Conservation (phyloP, 1,284 basidiomycete genomes). For the Trametes hirsuta region DNA sequence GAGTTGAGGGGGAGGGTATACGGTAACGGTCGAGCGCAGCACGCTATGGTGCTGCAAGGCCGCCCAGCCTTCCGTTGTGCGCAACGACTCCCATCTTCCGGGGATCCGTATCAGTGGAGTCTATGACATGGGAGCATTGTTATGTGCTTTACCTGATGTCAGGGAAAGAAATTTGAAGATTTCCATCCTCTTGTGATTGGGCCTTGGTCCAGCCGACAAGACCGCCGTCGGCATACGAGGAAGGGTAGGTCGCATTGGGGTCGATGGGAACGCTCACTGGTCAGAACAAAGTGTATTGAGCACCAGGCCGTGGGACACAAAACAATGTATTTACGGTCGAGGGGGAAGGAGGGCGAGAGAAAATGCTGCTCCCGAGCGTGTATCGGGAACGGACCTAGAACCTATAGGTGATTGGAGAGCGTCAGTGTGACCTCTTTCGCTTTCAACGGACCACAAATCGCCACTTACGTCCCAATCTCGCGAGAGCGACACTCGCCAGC, state of each 20-base stretch:
- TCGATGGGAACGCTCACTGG: constrained; percentile 52
- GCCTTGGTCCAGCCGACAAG: constrained; percentile 57
- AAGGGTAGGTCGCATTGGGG: constrained; percentile 54
- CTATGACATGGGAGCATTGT: background rate
- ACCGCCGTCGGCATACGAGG: constrained; percentile 67
- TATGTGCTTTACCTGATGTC: constrained; percentile 47
- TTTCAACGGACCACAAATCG: background rate
- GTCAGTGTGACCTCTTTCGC: background rate
- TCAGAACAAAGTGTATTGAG: background rate
- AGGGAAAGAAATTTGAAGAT: constrained; percentile 63
- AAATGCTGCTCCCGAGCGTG: constrained; percentile 82
- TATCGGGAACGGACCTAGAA: constrained; percentile 80
- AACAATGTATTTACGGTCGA: constrained; percentile 51
- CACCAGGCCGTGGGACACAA: background rate
- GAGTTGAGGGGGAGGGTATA: constrained; percentile 48
- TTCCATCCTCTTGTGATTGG: constrained; percentile 43
- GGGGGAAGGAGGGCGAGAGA: constrained; percentile 72
- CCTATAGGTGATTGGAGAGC: constrained; percentile 38
- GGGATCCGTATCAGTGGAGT: background rate
- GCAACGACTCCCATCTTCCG: constrained; percentile 65
- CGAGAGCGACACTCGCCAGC: constrained; percentile 35
- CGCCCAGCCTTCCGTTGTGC: constrained; percentile 81
- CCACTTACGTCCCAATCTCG: constrained; percentile 39
- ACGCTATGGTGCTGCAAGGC: constrained; percentile 75
- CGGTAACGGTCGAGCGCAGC: constrained; percentile 60